phyloP scores from a whole-genome alignment of 139 green algal genomes.

The Pseudopediastrum boryanum region DNA sequence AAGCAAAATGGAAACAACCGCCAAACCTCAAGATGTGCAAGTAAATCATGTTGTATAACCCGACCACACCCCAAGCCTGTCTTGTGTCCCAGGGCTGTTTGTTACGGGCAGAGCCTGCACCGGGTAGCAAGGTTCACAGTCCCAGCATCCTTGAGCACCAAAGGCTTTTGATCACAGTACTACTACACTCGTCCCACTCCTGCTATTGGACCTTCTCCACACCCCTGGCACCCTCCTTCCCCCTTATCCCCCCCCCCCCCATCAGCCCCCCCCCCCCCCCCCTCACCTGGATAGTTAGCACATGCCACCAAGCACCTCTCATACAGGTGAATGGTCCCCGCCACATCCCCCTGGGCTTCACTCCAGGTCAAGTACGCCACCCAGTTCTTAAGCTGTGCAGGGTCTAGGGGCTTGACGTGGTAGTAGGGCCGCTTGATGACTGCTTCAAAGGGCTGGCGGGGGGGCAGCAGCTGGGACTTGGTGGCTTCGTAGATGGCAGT shows the following conservation, averaged over 20 bases:
- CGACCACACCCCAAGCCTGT: no score
- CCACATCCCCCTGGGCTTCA: slow-evolving; percentile 51
- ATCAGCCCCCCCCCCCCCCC: no score
- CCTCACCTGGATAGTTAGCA: slow-evolving; percentile 77
- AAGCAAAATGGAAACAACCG: no score
- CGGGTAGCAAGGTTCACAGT: background rate
- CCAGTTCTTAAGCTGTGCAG: slow-evolving; percentile 79
- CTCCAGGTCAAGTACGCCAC: slow-evolving; percentile 76
- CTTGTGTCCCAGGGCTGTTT: background rate
- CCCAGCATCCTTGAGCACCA: background rate
- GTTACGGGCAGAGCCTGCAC: background rate
- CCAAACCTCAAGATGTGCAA: no score
- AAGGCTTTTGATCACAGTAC: background rate
- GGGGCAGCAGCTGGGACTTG: slow-evolving; percentile 49
- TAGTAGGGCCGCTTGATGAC: slow-evolving; percentile 83
- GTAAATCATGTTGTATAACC: no score
- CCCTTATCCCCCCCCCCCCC: no score
- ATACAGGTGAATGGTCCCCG: slow-evolving; percentile 62
- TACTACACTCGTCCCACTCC: background rate
- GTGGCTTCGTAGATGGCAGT: slow-evolving; percentile 45
- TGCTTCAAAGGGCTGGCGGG: slow-evolving; percentile 67
- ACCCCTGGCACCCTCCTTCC: no score
- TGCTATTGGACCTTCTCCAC: no score
- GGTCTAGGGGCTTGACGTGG: slow-evolving; percentile 85
- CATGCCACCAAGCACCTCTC: slow-evolving; percentile 88